Base-by-base conservation (phyloP, 805 yeast species). In the Myxozyma nipponensis region DNA sequence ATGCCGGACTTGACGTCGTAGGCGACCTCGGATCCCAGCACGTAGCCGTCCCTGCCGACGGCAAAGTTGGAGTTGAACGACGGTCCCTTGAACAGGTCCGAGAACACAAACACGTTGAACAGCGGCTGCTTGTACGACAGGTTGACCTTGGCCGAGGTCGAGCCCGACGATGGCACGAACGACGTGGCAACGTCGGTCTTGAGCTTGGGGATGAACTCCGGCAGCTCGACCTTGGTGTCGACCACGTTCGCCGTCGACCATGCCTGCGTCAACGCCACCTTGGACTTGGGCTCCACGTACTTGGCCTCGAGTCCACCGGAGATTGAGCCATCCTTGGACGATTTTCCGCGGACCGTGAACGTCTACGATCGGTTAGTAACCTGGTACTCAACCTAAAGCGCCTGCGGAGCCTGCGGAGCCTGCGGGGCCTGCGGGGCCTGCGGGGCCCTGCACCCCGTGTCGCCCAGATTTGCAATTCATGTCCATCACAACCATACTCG, bases 1-100 rank as follows among this genome's bases (percentile, higher is more conserved):
- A 87, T 79, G 68, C 96, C 98, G 62, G 86, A 79, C 64, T 86
- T 78, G 69, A 93, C 87, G 76, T 93, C 98, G 79, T 93, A 93
- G 65, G 95, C 93, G 69, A 91, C 82, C 77, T 93, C 95, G 63
- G 90, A 95, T 75, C 98, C 98, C 64, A 91, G 91, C 63, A 95
- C 82, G 80, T 89, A 84, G 65, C 96, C 96, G 65, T 89, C 96
- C 76, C 87, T 95, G 67, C 96, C 95, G 66, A 90, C 81, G 59
- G 96, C 83, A 69, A 88, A 79, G 74, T 93, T 96, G 74, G 97
- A 97, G 63, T 87, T 82, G 72, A 95, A 93, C 62, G 85, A 77
- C 63, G 98, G 96, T 63, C 96, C 96, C 79, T 91, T 90, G 71
- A 90, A 78, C 69, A 91, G 77, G 74, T 93, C 97, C 64, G 93